Base-by-base conservation (phyloP, 176 grass and related monocot species). In the Triticum aestivum region DNA sequence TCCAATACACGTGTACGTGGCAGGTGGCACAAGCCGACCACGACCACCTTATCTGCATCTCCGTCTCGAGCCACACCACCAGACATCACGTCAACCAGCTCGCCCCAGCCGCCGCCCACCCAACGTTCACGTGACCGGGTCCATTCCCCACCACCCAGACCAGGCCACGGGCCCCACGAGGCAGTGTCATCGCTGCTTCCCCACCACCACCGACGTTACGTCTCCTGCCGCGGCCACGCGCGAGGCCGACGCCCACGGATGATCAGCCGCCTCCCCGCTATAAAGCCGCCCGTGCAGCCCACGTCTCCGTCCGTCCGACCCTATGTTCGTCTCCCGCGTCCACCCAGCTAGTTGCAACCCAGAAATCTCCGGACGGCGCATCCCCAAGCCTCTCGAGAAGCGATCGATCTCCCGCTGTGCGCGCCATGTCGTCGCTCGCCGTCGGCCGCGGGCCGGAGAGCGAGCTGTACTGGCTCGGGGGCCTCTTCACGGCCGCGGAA, bases 401-500 rank as follows among this genome's bases (percentile, higher is more conserved):
- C 77, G 44, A 12, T 11, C 3, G 27, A 58, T 15, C 24, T 4
- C 13, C 1, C 14, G 24, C 9, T 10, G 42, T 17, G 49, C 49
- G 49, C 49, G 77, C 61, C 83, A 56, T 81, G 82, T 59, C 63
- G 10, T 8, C 42, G 11, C 68, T 61, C 3, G 69, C 32, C 42
- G 8, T 34, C 32, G 41, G 65, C 6, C 47, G 87, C 39, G 81
- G 34, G 87, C 4, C 7, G 38, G 21, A 47, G 6, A 56, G 52
- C 6, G 52, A 20, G 52, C 52, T 56, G 5, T 20, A 23, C n/a
- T 73, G 37, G 78, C 35, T 75, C 33, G 78, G 77, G 3, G 79
- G 18, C 12, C 17, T 85, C 63, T 91, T 93, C 79, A 93, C 94
- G 33, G 87, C 81, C 34, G 72, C 84, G 12, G 94, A 96, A 78